These are phyloP conservation scores for Alternaria sp. DNA, from an alignment of 2,329 filamentous ascomycete species.

Conservation along the genomic window DNA sequence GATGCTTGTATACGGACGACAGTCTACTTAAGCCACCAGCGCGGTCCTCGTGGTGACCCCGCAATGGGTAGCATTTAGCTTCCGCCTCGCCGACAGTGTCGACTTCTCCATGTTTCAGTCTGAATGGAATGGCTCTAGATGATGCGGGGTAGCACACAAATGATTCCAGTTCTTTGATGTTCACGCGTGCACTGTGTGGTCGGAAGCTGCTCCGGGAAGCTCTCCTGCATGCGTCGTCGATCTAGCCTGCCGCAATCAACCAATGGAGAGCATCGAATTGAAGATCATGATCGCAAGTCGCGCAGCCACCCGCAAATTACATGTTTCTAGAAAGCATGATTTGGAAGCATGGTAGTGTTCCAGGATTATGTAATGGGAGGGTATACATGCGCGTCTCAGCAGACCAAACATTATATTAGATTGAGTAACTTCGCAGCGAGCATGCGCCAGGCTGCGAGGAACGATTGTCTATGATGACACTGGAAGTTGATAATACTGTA, in stretches of 20 bases:
- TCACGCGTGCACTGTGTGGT: background rate
- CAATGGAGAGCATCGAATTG: background rate
- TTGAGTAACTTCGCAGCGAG: background rate
- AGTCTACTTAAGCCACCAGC: background rate
- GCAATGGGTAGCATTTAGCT: slow-evolving; percentile 6
- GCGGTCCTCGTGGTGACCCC: background rate
- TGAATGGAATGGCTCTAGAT: background rate
- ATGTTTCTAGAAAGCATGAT: background rate
- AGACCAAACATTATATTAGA: background rate
- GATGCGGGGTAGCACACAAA: slow-evolving; percentile 24
- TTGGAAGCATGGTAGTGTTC: background rate
- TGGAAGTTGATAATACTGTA: background rate
- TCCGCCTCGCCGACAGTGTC: slow-evolving; percentile 19
- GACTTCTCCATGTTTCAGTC: background rate
- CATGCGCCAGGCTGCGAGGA: background rate
- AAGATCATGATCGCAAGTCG: background rate
- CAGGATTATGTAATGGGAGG: no score
- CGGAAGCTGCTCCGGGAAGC: slow-evolving; percentile 16
- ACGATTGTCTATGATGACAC: background rate
- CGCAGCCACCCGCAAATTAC: background rate
- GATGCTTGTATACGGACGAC: background rate
- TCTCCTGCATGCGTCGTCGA: background rate
- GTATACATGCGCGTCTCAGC: background rate
- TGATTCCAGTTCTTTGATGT: slow-evolving; percentile 19
- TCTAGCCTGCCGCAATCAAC: background rate